Conservation (phyloP, 352 stramenopile species). For the Pythium phragmitis region DNA sequence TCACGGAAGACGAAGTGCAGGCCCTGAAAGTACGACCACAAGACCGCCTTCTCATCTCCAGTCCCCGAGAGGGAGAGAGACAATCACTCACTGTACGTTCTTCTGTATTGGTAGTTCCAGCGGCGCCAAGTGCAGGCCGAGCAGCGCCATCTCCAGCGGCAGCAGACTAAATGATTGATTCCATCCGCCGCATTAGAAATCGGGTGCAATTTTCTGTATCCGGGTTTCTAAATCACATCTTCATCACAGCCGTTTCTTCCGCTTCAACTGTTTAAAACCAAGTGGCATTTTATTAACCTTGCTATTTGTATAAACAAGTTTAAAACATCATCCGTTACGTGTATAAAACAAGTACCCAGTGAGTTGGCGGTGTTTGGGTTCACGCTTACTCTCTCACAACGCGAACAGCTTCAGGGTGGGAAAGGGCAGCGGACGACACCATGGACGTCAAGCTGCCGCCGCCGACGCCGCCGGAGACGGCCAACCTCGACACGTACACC, state of each 20-base stretch:
- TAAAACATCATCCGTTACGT: slow-evolving; percentile 5
- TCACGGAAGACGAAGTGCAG: slow-evolving; percentile 59
- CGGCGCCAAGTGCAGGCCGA: slow-evolving; percentile 51
- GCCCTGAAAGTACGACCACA: slow-evolving; percentile 43
- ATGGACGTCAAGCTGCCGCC: slow-evolving; percentile 24
- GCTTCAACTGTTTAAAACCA: background rate
- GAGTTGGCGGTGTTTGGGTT: slow-evolving; percentile 1
- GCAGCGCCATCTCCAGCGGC: slow-evolving; percentile 48
- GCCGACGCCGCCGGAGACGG: slow-evolving; percentile 7
- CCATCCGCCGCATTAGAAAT: background rate
- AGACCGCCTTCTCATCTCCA: background rate
- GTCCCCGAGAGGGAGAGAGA: background rate
- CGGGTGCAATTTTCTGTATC: background rate
- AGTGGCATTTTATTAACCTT: background rate
- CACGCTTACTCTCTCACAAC: background rate
- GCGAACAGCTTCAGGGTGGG: background rate
- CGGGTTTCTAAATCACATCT: slow-evolving; percentile 2
- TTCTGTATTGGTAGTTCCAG: slow-evolving; percentile 37
- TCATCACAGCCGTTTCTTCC: slow-evolving; percentile 5
- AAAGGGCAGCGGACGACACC: background rate
- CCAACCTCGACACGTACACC: slow-evolving; percentile 35
- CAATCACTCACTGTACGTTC: background rate
- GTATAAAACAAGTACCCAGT: slow-evolving; percentile 8
- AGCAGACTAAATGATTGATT: slow-evolving; percentile 24
- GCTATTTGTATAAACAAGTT: background rate